Evolutionary conservation across 768 basidiomycete species (phyloP).

Genomic region (Lactarius vividus): DNA sequence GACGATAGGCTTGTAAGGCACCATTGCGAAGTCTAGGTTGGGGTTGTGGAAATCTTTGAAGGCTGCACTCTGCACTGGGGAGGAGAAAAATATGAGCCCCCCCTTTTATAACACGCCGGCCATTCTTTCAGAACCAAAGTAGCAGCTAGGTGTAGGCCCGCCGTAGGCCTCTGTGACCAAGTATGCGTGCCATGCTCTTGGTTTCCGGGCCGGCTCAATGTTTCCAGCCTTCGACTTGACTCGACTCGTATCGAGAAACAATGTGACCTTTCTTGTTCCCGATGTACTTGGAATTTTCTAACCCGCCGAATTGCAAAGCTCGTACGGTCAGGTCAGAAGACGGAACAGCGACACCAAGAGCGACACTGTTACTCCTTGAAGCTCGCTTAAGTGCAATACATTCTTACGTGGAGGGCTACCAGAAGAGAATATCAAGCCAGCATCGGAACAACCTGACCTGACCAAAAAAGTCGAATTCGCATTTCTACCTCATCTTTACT

Average conservation of each 20-base stretch:
- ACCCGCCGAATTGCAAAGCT: not conserved
- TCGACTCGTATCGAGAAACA: not conserved
- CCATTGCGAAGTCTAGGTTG: not conserved
- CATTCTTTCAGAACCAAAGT: constrained; percentile 1
- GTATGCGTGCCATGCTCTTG: not conserved
- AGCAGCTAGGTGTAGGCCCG: not conserved
- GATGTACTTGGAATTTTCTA: not conserved
- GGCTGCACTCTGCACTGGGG: constrained; percentile 9
- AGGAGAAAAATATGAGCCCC: not conserved
- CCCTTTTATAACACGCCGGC: constrained; percentile 9
- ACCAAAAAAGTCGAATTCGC: not conserved
- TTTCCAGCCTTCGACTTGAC: not conserved
- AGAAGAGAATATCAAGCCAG: constrained; percentile 2
- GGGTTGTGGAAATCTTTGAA: constrained; percentile 6
- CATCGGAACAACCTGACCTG: not conserved
- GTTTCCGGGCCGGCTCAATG: not conserved
- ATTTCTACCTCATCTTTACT: not conserved
- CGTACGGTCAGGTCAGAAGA: not conserved
- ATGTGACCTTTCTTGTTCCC: not conserved
- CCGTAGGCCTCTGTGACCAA: not conserved
- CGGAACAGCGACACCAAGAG: not conserved
- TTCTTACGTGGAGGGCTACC: constrained; percentile 3
- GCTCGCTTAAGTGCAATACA: not conserved
- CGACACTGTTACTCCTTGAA: not conserved
- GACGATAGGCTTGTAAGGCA: constrained; percentile 15